These are phyloP conservation scores for Pythium monospermum DNA, from an alignment of 352 stramenopile species.

Conservation along the genomic window DNA sequence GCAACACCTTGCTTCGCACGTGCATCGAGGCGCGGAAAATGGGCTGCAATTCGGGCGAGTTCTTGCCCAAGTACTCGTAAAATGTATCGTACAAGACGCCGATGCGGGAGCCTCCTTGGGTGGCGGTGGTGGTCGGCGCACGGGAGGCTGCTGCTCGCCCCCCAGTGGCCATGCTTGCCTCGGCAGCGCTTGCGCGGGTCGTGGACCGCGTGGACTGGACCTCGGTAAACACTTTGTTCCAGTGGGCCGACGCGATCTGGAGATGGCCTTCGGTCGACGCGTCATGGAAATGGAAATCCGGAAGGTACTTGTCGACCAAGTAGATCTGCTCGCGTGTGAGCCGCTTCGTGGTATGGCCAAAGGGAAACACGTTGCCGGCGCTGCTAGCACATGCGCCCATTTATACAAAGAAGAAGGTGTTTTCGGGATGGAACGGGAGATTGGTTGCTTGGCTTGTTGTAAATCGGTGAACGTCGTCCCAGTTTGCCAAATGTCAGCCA, in stretches of 20 bases:
- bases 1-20: slow-evolving; percentile 78
- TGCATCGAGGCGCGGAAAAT: slow-evolving; percentile 45
- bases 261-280: slow-evolving; percentile 30
- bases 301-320: slow-evolving; percentile 30
- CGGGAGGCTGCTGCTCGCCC: not conserved
- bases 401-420: not conserved
- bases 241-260: slow-evolving; percentile 28
- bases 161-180: not conserved
- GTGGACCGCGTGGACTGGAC: not conserved
- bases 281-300: slow-evolving; percentile 35
- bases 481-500: no score
- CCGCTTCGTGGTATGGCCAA: not conserved
- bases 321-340: slow-evolving; percentile 26
- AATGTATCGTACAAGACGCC: slow-evolving; percentile 40
- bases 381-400: not conserved
- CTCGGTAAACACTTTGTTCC: slow-evolving; percentile 36
- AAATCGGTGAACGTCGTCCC: no score
- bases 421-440: not conserved
- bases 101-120: slow-evolving; percentile 16
- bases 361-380: not conserved
- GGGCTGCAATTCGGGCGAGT: slow-evolving; percentile 37
- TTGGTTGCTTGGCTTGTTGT: no score
- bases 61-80: slow-evolving; percentile 38
- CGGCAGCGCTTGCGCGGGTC: slow-evolving; percentile 1
- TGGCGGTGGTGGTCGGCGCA: not conserved